Evolutionary conservation across 352 stramenopile species (phyloP).

Genomic region (Aphanomyces cochlioides): DNA sequence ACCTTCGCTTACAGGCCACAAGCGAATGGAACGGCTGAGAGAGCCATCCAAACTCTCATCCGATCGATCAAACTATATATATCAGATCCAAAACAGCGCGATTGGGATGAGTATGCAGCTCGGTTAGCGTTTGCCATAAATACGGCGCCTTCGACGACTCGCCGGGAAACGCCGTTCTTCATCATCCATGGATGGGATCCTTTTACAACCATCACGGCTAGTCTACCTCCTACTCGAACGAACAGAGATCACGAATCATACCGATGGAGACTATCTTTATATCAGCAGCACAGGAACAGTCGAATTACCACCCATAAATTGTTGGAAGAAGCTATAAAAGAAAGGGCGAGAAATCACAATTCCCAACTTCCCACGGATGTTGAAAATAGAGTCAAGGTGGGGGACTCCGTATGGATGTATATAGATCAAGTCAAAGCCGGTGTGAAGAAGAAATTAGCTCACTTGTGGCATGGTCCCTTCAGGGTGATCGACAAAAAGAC

Average conservation of each 20-base stretch:
- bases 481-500: too few relatives aligned
- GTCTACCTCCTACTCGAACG: neutral
- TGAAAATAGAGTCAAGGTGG: too few relatives aligned
- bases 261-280: too few relatives aligned
- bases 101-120: slow-evolving; percentile 2
- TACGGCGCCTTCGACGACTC: neutral
- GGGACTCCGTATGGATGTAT: too few relatives aligned
- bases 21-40: neutral
- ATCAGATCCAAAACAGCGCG: neutral
- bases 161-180: neutral
- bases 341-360: too few relatives aligned
- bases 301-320: too few relatives aligned
- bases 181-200: neutral
- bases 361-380: too few relatives aligned
- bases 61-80: neutral
- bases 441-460: too few relatives aligned
- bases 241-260: neutral
- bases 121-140: neutral
- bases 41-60: neutral
- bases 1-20: neutral
- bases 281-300: too few relatives aligned
- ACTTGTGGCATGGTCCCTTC: too few relatives aligned
- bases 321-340: too few relatives aligned
- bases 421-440: too few relatives aligned
- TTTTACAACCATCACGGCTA: neutral